These are phyloP conservation scores for Rosellinia necatrix DNA, from an alignment of 2,329 filamentous ascomycete genomes.

Conservation along the genomic window DNA sequence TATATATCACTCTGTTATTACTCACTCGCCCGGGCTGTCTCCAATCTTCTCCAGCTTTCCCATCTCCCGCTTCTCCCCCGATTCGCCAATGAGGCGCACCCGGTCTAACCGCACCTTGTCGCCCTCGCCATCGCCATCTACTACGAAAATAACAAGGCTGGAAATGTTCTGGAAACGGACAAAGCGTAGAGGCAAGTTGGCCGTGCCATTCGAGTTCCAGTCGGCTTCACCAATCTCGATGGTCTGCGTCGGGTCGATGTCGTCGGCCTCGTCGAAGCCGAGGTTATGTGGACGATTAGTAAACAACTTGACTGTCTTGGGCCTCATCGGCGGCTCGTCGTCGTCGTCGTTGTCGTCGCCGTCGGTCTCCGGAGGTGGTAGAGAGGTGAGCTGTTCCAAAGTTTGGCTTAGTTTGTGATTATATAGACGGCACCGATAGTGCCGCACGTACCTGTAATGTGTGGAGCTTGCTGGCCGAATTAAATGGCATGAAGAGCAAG, in stretches of 20 bases:
- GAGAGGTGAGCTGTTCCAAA: slow-evolving; percentile 73
- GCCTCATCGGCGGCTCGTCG: slow-evolving; percentile 78
- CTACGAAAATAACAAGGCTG: slow-evolving; percentile 85
- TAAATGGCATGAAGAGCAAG: slow-evolving; percentile 90
- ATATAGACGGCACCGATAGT: slow-evolving; percentile 3
- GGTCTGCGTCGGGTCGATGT: slow-evolving; percentile 77
- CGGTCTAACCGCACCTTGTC: slow-evolving; percentile 87
- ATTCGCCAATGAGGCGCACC: slow-evolving; percentile 81
- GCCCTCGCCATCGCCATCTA: slow-evolving; percentile 79
- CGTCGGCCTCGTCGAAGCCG: slow-evolving; percentile 93
- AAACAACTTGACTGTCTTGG: slow-evolving; percentile 82
- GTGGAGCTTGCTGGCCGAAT: slow-evolving; percentile 86
- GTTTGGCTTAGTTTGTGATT: slow-evolving; percentile 35
- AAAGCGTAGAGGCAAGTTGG: slow-evolving; percentile 75
- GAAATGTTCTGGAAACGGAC: slow-evolving; percentile 98
- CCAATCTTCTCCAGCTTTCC: slow-evolving; percentile 95
- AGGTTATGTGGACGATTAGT: slow-evolving; percentile 88
- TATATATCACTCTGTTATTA: slow-evolving; percentile 15
- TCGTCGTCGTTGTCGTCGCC: slow-evolving; percentile 67
- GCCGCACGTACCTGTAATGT: slow-evolving; percentile 64
- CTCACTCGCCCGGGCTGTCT: slow-evolving; percentile 68
- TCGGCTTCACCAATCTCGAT: slow-evolving; percentile 75
- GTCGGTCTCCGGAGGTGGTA: slow-evolving; percentile 58
- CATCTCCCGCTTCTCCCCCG: slow-evolving; percentile 88
- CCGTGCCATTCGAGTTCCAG: slow-evolving; percentile 81